phyloP scores from a whole-genome alignment of 2,329 filamentous ascomycete genomes.

The Arthrobotrys sinensis region DNA sequence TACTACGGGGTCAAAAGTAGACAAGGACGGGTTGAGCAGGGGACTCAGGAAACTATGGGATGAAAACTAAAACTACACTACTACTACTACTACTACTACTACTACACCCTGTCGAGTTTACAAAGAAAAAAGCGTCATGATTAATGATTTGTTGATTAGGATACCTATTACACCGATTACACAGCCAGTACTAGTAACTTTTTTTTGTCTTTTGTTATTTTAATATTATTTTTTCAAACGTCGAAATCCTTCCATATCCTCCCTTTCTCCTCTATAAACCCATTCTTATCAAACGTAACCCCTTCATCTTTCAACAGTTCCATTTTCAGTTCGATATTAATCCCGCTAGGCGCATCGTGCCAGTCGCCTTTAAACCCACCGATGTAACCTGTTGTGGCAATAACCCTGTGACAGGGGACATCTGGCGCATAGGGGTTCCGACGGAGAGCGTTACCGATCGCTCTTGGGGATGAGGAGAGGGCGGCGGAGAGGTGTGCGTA shows the following conservation, averaged over 20 bases:
- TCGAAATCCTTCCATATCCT: conserved; percentile 70
- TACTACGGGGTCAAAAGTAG: conserved; percentile 39
- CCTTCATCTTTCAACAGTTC: conserved; percentile 76
- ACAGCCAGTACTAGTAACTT: conserved; percentile 1
- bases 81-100: too few relatives aligned
- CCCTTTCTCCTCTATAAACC: conserved; percentile 72
- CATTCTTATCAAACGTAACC: conserved; percentile 75
- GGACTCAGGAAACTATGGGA: conserved; percentile 49
- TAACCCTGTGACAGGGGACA: conserved; percentile 85
- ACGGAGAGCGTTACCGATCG: conserved; percentile 81
- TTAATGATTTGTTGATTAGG: conserved; percentile 28
- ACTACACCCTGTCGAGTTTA: too few relatives aligned
- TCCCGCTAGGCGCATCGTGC: conserved; percentile 75
- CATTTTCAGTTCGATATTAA: conserved; percentile 77
- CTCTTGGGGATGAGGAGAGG: conserved; percentile 79
- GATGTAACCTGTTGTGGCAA: conserved; percentile 78
- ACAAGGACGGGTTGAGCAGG: conserved; percentile 44
- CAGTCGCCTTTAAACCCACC: conserved; percentile 81
- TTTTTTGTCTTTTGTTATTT: neutral
- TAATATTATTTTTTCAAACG: conserved; percentile 37
- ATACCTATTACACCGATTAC: conserved; percentile 49
- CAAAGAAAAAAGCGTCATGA: neutral
- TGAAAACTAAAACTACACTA: conserved; percentile 11
- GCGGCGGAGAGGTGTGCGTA: conserved; percentile 81
- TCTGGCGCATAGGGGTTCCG: conserved; percentile 85